Conservation (phyloP, 768 basidiomycete species). For the Tremella mesenterica region DNA sequence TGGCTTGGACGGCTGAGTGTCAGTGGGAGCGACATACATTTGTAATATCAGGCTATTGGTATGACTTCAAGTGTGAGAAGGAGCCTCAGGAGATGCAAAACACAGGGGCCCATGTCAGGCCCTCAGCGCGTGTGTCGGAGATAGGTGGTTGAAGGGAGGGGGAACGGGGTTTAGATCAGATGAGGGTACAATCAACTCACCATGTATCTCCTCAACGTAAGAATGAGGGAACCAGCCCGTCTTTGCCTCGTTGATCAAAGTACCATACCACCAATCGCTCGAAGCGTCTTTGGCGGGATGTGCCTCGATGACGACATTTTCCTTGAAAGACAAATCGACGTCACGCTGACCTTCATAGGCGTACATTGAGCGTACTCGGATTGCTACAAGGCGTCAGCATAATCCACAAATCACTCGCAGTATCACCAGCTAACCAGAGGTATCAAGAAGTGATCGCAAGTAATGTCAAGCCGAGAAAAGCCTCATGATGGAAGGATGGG, state of each 20-base stretch:
- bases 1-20: constrained; percentile 51
- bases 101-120: too few relatives aligned
- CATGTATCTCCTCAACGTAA: constrained; percentile 66
- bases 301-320: constrained; percentile 67
- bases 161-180: too few relatives aligned
- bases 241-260: constrained; percentile 55
- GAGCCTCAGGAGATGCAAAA: too few relatives aligned
- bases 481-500: too few relatives aligned
- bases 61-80: too few relatives aligned
- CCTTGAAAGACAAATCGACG: constrained; percentile 77
- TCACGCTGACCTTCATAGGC: constrained; percentile 73
- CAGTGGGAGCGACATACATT: constrained; percentile 1
- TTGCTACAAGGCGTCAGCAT: constrained; percentile 49
- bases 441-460: neutral
- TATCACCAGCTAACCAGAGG: neutral
- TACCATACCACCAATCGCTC: constrained; percentile 92
- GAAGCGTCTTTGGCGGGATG: constrained; percentile 72
- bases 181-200: constrained; percentile 49
- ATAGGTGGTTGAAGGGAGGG: neutral
- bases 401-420: neutral
- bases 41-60: too few relatives aligned
- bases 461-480: too few relatives aligned
- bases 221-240: constrained; percentile 83
- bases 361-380: constrained; percentile 72
- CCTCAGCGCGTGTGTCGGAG: neutral